Base-by-base conservation (phyloP, 1,284 basidiomycete species). In the Xerocomus nothofagi region DNA sequence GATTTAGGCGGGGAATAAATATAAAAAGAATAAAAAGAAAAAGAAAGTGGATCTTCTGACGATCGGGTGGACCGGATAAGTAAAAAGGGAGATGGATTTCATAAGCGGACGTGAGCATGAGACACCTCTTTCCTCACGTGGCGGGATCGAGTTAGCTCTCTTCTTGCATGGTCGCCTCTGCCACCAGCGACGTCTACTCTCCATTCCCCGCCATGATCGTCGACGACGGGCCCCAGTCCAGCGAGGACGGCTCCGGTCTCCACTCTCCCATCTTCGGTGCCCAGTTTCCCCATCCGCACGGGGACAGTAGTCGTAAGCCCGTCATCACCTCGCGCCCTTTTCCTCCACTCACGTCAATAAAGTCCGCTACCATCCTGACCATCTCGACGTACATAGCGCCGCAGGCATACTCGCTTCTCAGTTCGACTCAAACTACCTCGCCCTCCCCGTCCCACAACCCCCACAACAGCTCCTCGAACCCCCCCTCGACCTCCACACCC, bases 211-310 rank as follows among this genome's bases (percentile, higher is more conserved):
- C 71, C 49, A 74, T 76, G 65, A 70, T 75, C 53, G 67, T 73
- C 50, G 84, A 86, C 62, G 84, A 86, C 59, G 78, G 81, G 36
- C 76, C 76, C 46, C 81, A 82, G 67, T 84, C 84, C 15, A 83
- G 81, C 65, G 84, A 86, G 62, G 84, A 85, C 61, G 80, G 82
- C 61, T 86, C 85, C 48, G 82, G 81, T 55, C 67, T 86, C 26
- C 83, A 84, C 61, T 86, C 85, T 3, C 85, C 85, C 60, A 76
- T 80, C 51, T 82, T 80, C 69, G 76, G 75, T 56, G 67, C 74
- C 33, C 69, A 74, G 33, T 81, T 78, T 66, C 69, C 73, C 60
- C 70, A 74, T 55, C 61, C 68, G 40, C 69, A 73, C 69, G 66
- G 68, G 53, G 72, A 77, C 71, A 73, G 68, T 69, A 71, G 74